Base-by-base conservation (phyloP, 192 early-diverging fungal species). In the Backusella westeae region DNA sequence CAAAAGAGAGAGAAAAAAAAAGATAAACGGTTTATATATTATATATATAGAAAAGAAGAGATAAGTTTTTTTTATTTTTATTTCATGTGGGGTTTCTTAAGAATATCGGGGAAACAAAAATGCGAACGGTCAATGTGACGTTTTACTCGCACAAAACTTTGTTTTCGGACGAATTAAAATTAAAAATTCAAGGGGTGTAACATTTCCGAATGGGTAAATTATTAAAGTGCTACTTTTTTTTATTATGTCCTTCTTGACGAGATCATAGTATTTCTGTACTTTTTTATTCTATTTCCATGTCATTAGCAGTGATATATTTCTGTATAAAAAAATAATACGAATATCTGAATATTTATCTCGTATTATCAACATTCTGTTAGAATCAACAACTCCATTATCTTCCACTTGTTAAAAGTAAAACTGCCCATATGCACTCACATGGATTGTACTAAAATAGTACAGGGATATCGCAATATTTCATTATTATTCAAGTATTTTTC, bases 141-240 rank as follows among this genome's bases (percentile, higher is more conserved):
- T 63, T 63, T 63, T 63, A 63, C 56, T 63, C 26, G 56, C 56
- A 63, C 56, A 63, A 63, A 49, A 29, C 56, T 63, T 29, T 63
- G 56, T 63, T 63, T 63, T 63, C 56, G 56, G 56, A 63, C 56
- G 56, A 63, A 63, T 63, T 63, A 63, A 63, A 63, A 63, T 29
- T 63, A 63, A 63, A 59, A 63, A 63, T 63, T 23, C 56, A 63
- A 49, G 56, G 56, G 26, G 56, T 63, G 56, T 63, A 63, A 63
- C 56, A 63, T 63, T 63, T 63, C 56, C 56, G 56, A 9, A 63
- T 63, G 56, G 21, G 56, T 63, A 63, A 63, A 63, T 63, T 49
- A 49, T 49, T 63, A 63, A 59, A 63, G 7, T 63, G 3, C 12
- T 14, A 29, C 9, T 23, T 26, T 38, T 32, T 32, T 38, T 59